phyloP scores from a whole-genome alignment of 805 yeast species.

The Zygoascus bituminiphila region DNA sequence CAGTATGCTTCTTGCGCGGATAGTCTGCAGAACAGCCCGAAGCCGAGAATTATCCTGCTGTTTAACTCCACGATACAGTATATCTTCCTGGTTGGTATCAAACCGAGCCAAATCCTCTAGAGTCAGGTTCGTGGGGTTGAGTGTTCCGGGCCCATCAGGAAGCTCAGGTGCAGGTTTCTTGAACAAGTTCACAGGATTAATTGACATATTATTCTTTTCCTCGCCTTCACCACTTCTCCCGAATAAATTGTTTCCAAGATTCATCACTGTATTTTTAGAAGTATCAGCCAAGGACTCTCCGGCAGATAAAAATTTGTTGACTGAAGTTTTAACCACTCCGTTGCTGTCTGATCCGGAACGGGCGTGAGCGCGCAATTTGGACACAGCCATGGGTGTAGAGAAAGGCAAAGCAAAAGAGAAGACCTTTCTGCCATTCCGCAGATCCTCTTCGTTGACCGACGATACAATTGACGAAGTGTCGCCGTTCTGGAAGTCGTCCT shows the following conservation, averaged over 20 bases:
- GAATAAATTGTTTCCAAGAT: not conserved
- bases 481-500: not conserved
- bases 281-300: constrained; percentile 9
- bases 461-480: not conserved
- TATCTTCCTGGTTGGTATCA: constrained; percentile 59
- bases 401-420: constrained; percentile 1
- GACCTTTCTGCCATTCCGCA: not conserved
- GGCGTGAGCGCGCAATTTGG: not conserved
- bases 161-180: not conserved
- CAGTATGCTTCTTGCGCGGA: constrained; percentile 42
- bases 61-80: constrained; percentile 40
- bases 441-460: not conserved
- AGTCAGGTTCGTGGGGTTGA: not conserved
- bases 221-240: no score
- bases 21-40: constrained; percentile 58
- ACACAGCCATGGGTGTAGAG: not conserved
- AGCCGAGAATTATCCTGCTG: constrained; percentile 59
- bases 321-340: constrained; percentile 9
- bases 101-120: constrained; percentile 32
- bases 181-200: not conserved
- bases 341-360: not conserved
- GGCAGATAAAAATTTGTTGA: constrained; percentile 11
- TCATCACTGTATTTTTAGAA: not conserved
- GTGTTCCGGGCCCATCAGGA: not conserved
- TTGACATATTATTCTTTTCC: not conserved